phyloP scores from a whole-genome alignment of 352 stramenopile species.

The Pythium pyrilobum region DNA sequence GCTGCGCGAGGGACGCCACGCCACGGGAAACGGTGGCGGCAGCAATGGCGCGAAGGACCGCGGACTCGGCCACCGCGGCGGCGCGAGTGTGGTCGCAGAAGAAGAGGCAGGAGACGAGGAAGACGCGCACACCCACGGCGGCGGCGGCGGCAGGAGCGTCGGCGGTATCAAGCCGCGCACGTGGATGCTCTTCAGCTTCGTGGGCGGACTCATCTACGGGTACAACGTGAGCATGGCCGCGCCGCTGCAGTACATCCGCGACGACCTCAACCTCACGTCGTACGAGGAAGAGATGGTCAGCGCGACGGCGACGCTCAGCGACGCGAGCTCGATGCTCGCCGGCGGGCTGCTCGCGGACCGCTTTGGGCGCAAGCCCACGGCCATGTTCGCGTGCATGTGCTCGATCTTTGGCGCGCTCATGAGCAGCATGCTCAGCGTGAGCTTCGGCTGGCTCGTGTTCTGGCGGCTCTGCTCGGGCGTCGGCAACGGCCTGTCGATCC shows the following conservation, averaged over 20 bases:
- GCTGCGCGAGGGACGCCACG: constrained; percentile 27
- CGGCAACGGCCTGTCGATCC: constrained; percentile 78
- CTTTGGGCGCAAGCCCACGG: constrained; percentile 65
- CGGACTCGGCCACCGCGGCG: neutral
- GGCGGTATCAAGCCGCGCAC: constrained; percentile 39
- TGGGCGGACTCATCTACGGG: constrained; percentile 83
- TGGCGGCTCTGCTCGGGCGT: constrained; percentile 72
- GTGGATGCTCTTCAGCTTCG: constrained; percentile 78
- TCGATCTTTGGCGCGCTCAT: constrained; percentile 64
- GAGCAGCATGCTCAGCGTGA: constrained; percentile 45
- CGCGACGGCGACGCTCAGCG: constrained; percentile 72
- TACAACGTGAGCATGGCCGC: constrained; percentile 83
- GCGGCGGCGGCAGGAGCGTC: neutral
- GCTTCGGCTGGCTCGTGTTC: constrained; percentile 53
- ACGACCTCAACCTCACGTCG: constrained; percentile 60
- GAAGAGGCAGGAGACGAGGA: neutral
- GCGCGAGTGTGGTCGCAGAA: constrained; percentile 3
- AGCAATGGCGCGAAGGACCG: neutral
- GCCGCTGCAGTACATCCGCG: constrained; percentile 76
- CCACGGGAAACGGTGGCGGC: neutral
- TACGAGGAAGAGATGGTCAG: constrained; percentile 71
- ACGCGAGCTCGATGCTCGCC: constrained; percentile 76
- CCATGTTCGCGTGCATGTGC: constrained; percentile 66
- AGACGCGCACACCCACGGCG: neutral
- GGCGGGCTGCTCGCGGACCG: constrained; percentile 62